Base-by-base conservation (phyloP, 2,329 filamentous ascomycete genomes). In the Aspergillus sp. region DNA sequence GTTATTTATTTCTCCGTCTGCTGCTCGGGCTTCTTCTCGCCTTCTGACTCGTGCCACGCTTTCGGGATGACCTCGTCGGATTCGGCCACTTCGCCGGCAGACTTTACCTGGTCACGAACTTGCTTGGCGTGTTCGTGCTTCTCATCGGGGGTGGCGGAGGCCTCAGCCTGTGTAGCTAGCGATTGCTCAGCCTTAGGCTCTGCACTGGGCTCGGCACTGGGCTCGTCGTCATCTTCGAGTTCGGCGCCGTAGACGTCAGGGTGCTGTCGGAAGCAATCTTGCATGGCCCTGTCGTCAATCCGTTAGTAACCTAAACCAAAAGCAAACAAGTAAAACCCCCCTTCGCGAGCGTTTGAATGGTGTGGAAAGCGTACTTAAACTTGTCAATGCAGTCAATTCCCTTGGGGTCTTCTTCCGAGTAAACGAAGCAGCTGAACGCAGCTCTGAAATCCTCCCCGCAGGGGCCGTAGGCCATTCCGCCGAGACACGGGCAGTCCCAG, bases 351-450 rank as follows among this genome's bases (percentile, higher is more conserved):
- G 7, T 3, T 1, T 2, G 7, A 49, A 24, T 6, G 20, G 13
- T 3, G 8, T 3, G 4, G 41, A 3, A 7, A 45, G 83, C 89
- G 47, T 82, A 95, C 91, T 96, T 93, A 83, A 97, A 97, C 79
- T 95, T 96, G 26, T 96, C 92, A 71, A 97, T 95, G 79, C 93
- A 97, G 73, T 97, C 92, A 80, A 96, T 93, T 51, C 93, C 93
- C 85, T 99, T 99, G 36, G 93, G 93, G 73, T 99, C 95, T 73
- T 96, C 91, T 42, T 85, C 87, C 3, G 91, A 96, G 79, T 88
- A 95, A n/a, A 99, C 92, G 70, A 99, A 99, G 80, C 95, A 99
- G 84, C 92, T 96, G 70, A 99, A 99, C 0, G 95, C 95, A 22
- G 88, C 87, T 80, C 89, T 92, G 84, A 99, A 99, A 70, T 98